Evolutionary conservation across 805 yeast genomes (phyloP).

Genomic region (Candida nemodendra): DNA sequence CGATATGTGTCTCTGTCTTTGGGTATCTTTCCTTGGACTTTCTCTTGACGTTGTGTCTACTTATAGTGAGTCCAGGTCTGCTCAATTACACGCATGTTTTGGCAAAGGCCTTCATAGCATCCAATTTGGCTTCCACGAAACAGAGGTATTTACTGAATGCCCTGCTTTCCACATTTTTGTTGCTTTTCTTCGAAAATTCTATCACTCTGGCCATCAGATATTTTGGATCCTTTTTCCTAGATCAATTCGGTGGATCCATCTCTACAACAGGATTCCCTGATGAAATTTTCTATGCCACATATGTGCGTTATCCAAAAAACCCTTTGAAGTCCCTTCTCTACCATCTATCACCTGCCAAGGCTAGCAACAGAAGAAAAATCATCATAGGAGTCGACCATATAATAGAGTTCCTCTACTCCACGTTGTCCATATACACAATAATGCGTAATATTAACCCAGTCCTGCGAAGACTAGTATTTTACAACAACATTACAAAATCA

Average conservation of each 20-base stretch:
- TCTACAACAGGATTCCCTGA: constrained; percentile 3
- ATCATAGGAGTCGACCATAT: constrained; percentile 28
- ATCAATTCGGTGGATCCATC: constrained; percentile 2
- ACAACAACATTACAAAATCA: constrained; percentile 16
- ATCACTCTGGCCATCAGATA: constrained; percentile 2
- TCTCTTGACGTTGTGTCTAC: constrained; percentile 15
- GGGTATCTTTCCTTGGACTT: constrained; percentile 19
- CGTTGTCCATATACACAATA: constrained; percentile 31
- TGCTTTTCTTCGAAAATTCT: constrained; percentile 18
- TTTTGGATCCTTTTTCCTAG: constrained; percentile 2
- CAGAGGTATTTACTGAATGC: constrained; percentile 31
- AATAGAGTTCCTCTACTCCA: constrained; percentile 28
- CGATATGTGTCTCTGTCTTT: constrained; percentile 10
- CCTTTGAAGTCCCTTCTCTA: constrained; percentile 23
- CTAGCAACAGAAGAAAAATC: constrained; percentile 14
- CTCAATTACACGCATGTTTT: constrained; percentile 28
- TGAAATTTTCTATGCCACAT: constrained; percentile 15
- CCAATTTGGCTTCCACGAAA: constrained; percentile 31
- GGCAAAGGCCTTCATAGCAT: constrained; percentile 35
- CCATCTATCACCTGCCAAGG: constrained; percentile 19
- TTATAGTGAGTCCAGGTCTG: constrained; percentile 23
- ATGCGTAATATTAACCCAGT: constrained; percentile 29
- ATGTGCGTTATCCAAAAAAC: constrained; percentile 19
- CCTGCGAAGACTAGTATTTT: constrained; percentile 17
- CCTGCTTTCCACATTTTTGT: constrained; percentile 21